Base-by-base conservation (phyloP, 2,329 filamentous ascomycete genomes). In the Talaromyces islandicus region DNA sequence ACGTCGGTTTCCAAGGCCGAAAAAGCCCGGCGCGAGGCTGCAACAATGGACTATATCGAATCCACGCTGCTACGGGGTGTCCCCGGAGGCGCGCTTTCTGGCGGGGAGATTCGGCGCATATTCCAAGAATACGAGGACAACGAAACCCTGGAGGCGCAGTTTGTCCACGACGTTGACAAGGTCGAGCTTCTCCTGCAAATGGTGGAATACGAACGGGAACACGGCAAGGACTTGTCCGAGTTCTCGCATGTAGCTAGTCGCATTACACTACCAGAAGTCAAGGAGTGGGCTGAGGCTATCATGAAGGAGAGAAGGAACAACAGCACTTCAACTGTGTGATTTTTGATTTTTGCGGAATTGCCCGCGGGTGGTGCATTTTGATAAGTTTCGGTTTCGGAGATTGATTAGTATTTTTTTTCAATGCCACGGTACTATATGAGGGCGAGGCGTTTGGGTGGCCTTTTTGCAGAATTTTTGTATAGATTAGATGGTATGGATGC, bases 101-200 rank as follows among this genome's bases (percentile, higher is more conserved):
- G 88, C 3, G 72, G 82, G 58, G 87, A 92, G 57, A 88, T 99
- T 29, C 82, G 88, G 61, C 84, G 82, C 9, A 83, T 97, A 56
- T 99, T 94, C 91, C 88, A 95, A 70, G 94, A 99, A 75, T 99
- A 99, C 71, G 94, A 99, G 75, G 91, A 94, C 68, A 87, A 86
- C 19, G 70, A 88, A 77, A 97, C 94, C 9, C 78, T 88, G 14
- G 93, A 99, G 72, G 90, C 89, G 66, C 82, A 87, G 63, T 97
- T 93, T 64, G 94, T 99, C 50, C 94, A 99, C 73, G 94, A 99
- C 73, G 85, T 99, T 61, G 94, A 99, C 77, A 97, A 97, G 86
- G 87, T 99, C 74, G 94, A 99, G 78, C 80, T 99, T 65, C 77
- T 99, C 63, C 78, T 96, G 70, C 94, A 99, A 79, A 97, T 97